Percentiles rank a stretch among this genome's conserved stretches.
Conservation (phyloP, 148 eudicot species). For the Nepenthes mirabilis region DNA sequence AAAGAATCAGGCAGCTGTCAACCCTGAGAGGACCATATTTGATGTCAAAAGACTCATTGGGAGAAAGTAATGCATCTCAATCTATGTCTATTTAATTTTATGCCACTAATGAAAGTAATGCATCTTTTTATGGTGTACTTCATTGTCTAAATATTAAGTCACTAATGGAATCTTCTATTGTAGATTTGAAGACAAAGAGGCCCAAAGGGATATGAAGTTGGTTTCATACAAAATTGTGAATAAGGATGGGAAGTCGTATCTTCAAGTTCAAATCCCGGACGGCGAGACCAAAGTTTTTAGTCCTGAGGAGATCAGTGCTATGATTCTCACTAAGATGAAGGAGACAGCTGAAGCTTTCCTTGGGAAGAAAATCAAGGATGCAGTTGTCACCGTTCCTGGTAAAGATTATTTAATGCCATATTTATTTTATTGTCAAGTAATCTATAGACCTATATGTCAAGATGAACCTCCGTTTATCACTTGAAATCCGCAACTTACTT, state of each 20-base stretch:
- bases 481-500: conserved; percentile 41
- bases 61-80: conserved; percentile 26
- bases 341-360: conserved; percentile 53
- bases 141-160: neutral
- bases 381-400: conserved; percentile 60
- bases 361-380: conserved; percentile 50
- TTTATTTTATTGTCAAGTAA: too few species aligned
- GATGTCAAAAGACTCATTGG: conserved; percentile 72
- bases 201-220: conserved; percentile 53
- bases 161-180: too few species aligned
- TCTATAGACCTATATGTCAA: too few species aligned
- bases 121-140: neutral
- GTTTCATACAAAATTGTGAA: conserved; percentile 57
- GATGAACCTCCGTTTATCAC: too few species aligned
- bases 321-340: conserved; percentile 52
- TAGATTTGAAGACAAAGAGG: conserved; percentile 28
- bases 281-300: conserved; percentile 52
- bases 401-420: neutral
- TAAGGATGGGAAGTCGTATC: conserved; percentile 54
- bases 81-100: neutral
- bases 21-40: conserved; percentile 55
- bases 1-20: conserved; percentile 60
- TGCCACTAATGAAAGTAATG: neutral
- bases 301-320: conserved; percentile 59
- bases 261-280: conserved; percentile 36